These are phyloP conservation scores for Mucor piriformis DNA, from an alignment of 371 early-diverging fungal species.

Conservation along the genomic window DNA sequence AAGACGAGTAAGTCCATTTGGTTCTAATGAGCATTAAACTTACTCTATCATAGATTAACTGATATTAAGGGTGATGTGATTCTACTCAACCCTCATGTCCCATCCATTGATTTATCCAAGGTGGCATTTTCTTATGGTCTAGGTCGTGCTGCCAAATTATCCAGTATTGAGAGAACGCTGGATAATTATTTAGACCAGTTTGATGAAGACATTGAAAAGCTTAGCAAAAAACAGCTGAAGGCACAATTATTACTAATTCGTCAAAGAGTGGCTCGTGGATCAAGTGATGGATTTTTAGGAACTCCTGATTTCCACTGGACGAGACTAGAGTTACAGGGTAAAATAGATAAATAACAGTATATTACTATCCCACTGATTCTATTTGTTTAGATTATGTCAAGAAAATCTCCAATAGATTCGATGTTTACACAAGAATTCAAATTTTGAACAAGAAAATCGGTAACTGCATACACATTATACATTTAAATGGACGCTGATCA, in stretches of 20 bases:
- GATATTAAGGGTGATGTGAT: slow-evolving; percentile 33
- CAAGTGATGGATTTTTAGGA: slow-evolving; percentile 28
- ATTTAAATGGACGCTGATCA: too few relatives aligned
- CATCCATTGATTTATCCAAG: slow-evolving; percentile 29
- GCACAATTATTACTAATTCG: background rate
- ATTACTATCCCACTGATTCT: background rate
- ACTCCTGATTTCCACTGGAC: slow-evolving; percentile 35
- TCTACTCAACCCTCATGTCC: slow-evolving; percentile 30
- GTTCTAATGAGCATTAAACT: background rate
- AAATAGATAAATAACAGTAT: background rate
- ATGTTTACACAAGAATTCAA: slow-evolving; percentile 8
- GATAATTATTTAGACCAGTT: background rate
- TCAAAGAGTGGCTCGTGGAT: slow-evolving; percentile 1
- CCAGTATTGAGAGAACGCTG: slow-evolving; percentile 14
- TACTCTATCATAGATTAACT: slow-evolving; percentile 23
- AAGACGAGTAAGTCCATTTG: slow-evolving; percentile 40
- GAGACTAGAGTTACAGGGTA: slow-evolving; percentile 35
- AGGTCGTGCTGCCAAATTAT: slow-evolving; percentile 33
- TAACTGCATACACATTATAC: background rate
- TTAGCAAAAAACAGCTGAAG: background rate
- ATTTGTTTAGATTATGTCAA: background rate
- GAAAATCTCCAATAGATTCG: slow-evolving; percentile 6
- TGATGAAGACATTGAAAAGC: background rate
- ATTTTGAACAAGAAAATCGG: slow-evolving; percentile 13
- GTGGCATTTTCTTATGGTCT: slow-evolving; percentile 37